phyloP scores from a whole-genome alignment of 345 rosid genomes.

The Bruguiera sexangula region DNA sequence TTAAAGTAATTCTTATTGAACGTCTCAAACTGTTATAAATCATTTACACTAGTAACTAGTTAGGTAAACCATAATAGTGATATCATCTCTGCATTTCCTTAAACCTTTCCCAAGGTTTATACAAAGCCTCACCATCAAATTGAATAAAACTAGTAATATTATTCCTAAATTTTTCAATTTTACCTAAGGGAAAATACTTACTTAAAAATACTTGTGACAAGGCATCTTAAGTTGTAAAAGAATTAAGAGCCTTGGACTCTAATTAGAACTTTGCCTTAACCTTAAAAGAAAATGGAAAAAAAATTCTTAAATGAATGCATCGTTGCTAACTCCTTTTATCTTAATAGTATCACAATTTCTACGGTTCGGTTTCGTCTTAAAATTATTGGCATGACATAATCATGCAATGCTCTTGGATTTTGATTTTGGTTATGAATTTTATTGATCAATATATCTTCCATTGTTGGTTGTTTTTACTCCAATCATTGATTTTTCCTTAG shows the following conservation, averaged over 20 bases:
- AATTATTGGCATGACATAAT: too few species aligned
- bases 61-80: not conserved
- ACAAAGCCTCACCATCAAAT: not conserved
- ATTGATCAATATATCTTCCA: too few species aligned
- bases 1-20: not conserved
- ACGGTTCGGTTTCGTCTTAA: not conserved
- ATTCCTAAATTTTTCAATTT: not conserved
- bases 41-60: not conserved
- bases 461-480: too few species aligned
- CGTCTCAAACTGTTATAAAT: not conserved
- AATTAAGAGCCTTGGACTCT: not conserved
- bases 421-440: too few species aligned
- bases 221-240: not conserved
- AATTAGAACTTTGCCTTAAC: not conserved
- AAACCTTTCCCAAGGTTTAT: not conserved
- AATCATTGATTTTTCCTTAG: too few species aligned
- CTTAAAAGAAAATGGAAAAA: not conserved
- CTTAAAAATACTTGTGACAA: not conserved
- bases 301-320: not conserved
- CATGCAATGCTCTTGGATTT: too few species aligned
- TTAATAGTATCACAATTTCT: not conserved
- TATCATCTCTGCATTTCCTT: not conserved
- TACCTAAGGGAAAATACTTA: not conserved
- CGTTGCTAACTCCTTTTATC: not conserved
- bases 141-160: not conserved